A percentile compares a stretch with the other conserved stretches of the same genome.
Evolutionary conservation across 345 rosid species (phyloP).

Genomic region (Citropsis articulata): DNA sequence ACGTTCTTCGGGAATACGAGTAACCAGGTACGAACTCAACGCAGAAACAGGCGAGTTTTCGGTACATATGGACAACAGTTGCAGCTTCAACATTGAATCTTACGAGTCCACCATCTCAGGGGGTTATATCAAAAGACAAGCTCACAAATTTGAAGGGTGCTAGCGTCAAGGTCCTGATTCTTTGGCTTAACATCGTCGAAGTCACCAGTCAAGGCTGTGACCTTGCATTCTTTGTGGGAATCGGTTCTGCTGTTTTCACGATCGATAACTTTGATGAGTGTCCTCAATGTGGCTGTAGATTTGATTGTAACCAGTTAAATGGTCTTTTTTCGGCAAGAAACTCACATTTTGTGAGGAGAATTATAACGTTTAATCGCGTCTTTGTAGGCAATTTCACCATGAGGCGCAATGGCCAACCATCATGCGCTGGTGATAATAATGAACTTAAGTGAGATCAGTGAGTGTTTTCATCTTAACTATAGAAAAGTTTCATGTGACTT

Average conservation of each 20-base stretch:
- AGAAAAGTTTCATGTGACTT: no score
- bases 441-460: no score
- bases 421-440: no score
- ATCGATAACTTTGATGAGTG: slow-evolving; percentile 35
- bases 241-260: slow-evolving; percentile 54
- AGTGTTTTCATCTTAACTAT: no score
- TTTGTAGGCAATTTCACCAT: no score
- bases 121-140: slow-evolving; percentile 40
- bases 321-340: no score
- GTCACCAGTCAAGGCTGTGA: slow-evolving; percentile 40
- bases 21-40: slow-evolving; percentile 48
- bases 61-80: slow-evolving; percentile 37
- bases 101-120: slow-evolving; percentile 52
- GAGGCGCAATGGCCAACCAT: no score
- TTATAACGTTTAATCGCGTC: no score
- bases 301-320: slow-evolving; percentile 27
- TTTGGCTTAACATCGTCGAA: slow-evolving; percentile 58
- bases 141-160: slow-evolving; percentile 47
- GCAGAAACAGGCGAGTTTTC: slow-evolving; percentile 51
- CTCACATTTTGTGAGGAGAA: no score
- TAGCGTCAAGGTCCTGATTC: slow-evolving; percentile 46
- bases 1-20: slow-evolving; percentile 41
- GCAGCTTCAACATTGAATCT: slow-evolving; percentile 48
- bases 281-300: slow-evolving; percentile 52
- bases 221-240: slow-evolving; percentile 60